phyloP scores from a whole-genome alignment of 805 yeast genomes.

The Hanseniaspora thailandica region DNA sequence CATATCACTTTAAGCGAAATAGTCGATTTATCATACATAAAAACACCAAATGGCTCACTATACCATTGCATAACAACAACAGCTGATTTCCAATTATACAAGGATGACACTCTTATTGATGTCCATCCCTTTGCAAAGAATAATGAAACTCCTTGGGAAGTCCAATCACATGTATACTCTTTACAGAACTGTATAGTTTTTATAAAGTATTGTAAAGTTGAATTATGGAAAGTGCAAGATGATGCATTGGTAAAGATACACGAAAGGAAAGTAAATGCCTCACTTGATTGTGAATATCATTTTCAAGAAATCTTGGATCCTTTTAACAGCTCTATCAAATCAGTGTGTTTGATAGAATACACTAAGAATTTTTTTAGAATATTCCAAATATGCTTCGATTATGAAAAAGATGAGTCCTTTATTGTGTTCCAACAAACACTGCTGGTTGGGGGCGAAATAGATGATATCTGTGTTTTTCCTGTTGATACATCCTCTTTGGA shows the following conservation, averaged over 20 bases:
- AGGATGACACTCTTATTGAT: neutral
- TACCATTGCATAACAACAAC: conserved; percentile 4
- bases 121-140: neutral
- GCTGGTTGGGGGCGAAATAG: neutral
- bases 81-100: neutral
- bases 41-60: neutral
- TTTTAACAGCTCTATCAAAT: neutral
- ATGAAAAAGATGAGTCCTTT: neutral
- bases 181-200: neutral
- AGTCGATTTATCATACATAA: neutral
- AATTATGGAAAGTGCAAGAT: conserved; percentile 2
- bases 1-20: neutral
- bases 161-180: neutral
- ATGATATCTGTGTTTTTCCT: conserved; percentile 8
- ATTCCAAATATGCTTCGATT: neutral
- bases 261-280: too few relatives aligned
- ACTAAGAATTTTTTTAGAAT: neutral
- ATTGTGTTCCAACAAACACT: conserved; percentile 8
- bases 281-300: too few relatives aligned
- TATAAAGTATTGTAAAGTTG: neutral
- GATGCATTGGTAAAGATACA: too few relatives aligned
- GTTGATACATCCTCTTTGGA: neutral
- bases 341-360: neutral
- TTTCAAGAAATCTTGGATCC: neutral
- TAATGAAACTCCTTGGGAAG: too few relatives aligned